Base-by-base conservation (phyloP, 768 basidiomycete species). In the Polyporus arcularius region DNA sequence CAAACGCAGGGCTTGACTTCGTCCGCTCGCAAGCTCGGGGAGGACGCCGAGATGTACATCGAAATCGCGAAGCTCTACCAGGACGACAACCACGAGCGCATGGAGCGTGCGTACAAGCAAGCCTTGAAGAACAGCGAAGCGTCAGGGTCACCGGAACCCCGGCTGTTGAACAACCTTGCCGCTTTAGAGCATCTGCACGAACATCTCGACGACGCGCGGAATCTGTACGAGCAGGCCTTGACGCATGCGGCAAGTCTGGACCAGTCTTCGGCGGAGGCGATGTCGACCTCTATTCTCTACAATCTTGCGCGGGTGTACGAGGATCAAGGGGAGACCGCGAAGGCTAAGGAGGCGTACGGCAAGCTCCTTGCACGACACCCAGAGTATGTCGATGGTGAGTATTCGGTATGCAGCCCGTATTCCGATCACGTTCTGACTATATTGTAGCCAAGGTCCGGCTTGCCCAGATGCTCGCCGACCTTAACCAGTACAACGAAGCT, bases 281-380 rank as follows among this genome's bases (percentile, higher is more conserved):
- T 91, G 73, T 86, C 92, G 38, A 93, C 93, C 0, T 88, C 91
- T 0, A 84, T 95, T 28, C 76, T 95, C 47, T 98, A 93, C 75
- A 99, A 99, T 70, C 85, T 98, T 26, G 97, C 91, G 0, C 80
- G 95, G 59, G 88, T 90, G 15, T 96, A 94, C 67, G 97, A 99
- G 73, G 93, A 94, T 49, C 79, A 84, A 55, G 89, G 89, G 1
- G 88, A 92, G 39, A 80, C 82, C 4, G 79, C 74, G 1, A 80
- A 88, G 61, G 96, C 96, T 2, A 87, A 82, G 63, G 92, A 90
- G 65, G 94, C 92, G 1, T 98, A 96, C 67, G 85, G 88, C 50
- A 94, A 94, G 73, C 79, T 98, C 9, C 74, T 98, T 39, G 77
- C 85, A n/a, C 82, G 90, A 55, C 96, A 98, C 79, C 94, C 96